These are phyloP conservation scores for Vaccinium corymbosum DNA, from an alignment of 148 eudicot species.

Conservation along the genomic window DNA sequence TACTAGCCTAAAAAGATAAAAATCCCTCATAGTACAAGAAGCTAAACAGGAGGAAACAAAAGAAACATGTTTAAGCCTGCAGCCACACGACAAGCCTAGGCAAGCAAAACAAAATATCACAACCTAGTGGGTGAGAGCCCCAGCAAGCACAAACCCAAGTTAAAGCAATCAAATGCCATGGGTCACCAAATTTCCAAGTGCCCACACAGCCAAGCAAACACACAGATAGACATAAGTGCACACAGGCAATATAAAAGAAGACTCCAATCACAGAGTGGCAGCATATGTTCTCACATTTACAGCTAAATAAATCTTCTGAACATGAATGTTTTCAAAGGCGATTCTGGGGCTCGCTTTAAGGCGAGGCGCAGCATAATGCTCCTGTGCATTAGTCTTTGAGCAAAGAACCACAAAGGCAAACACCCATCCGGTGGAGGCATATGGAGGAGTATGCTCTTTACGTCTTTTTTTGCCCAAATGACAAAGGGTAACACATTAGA, in stretches of 20 bases:
- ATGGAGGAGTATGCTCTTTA: no score
- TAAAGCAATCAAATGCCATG: not conserved
- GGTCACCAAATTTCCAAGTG: not conserved
- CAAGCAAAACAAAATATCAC: not conserved
- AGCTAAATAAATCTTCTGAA: not conserved
- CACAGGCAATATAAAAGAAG: not conserved
- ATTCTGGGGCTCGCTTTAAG: no score
- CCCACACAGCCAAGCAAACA: not conserved
- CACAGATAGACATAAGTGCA: not conserved
- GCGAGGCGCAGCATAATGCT: no score
- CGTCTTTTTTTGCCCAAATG: no score
- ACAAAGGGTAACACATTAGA: no score
- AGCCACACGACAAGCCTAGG: not conserved
- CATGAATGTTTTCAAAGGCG: no score
- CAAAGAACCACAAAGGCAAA: no score
- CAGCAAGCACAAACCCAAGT: not conserved
- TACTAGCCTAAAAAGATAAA: not conserved
- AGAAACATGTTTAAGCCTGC: not conserved
- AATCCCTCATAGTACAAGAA: not conserved
- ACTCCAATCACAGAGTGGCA: not conserved
- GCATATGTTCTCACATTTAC: not conserved
- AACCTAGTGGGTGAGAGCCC: not conserved
- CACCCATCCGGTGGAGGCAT: no score
- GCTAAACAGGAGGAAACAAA: not conserved
- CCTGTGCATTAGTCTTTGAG: no score